Conservation (phyloP, 106 monocot species). For the Vanilla planifolia region DNA sequence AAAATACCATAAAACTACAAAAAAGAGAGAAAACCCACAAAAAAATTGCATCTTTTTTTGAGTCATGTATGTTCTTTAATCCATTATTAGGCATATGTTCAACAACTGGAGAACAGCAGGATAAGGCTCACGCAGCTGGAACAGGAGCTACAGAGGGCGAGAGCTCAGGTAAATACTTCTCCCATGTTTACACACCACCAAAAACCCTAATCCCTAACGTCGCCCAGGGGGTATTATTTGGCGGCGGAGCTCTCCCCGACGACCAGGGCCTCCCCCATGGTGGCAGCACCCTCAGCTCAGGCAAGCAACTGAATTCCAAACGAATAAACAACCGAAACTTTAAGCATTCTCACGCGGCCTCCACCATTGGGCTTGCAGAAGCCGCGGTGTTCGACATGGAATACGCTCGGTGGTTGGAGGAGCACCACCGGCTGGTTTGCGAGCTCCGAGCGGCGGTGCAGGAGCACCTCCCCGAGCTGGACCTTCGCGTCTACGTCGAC, state of each 20-base stretch:
- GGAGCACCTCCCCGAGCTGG: slow-evolving; percentile 41
- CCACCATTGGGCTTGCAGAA: too few relatives aligned
- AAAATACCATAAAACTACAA: too few relatives aligned
- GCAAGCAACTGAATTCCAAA: too few relatives aligned
- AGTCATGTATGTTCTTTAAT: too few relatives aligned
- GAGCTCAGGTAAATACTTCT: slow-evolving; percentile 48
- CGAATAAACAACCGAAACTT: too few relatives aligned
- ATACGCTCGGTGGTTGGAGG: slow-evolving; percentile 84
- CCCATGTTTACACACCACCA: not conserved
- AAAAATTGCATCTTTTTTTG: too few relatives aligned
- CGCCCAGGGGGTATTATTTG: slow-evolving; percentile 45
- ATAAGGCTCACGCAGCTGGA: slow-evolving; percentile 67
- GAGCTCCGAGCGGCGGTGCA: slow-evolving; percentile 67
- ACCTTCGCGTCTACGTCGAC: slow-evolving; percentile 59
- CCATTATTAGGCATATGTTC: slow-evolving; percentile 77
- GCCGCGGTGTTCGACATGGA: slow-evolving; percentile 75
- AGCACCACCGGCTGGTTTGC: slow-evolving; percentile 59
- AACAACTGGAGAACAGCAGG: slow-evolving; percentile 70
- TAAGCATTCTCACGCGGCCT: too few relatives aligned
- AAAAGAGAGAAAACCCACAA: too few relatives aligned
- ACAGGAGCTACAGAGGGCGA: slow-evolving; percentile 70
- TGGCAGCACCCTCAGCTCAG: slow-evolving; percentile 63
- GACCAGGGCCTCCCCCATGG: slow-evolving; percentile 44
- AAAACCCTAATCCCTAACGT: not conserved
- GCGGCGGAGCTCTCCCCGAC: slow-evolving; percentile 34